Evolutionary conservation across 2,329 filamentous ascomycete species (phyloP), one percentile per base, ranked within the genome.

Genomic region (Eutypa lata): DNA sequence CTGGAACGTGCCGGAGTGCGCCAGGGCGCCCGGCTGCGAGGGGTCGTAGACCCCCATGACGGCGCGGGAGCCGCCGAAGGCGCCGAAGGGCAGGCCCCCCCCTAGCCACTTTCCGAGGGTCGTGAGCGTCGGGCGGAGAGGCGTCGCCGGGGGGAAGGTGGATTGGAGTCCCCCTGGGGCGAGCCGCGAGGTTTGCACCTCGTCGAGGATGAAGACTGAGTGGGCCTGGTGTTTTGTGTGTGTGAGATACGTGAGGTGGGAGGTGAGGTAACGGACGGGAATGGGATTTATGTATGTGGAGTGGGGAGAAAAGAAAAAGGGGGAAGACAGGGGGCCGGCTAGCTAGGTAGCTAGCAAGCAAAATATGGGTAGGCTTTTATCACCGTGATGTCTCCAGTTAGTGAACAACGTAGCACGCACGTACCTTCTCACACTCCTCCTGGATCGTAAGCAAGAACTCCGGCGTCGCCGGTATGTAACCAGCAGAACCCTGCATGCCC

Each of bases 111-210:
- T 89, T 0, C 86, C 86, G 40, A 88, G 67, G 0, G 83, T 85
- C 44, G 79, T 83, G 49, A 89, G 65, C 61, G 89, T 86, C 0
- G 86, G 84, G 2, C 68, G 71, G 7, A 86, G 63, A 2, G 35
- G 35, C 6, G 35, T 38, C 35, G 13, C 6, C 6, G 68, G 72
- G 10, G 42, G 19, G 24, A 72, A 53, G 21, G 69, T 54, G 2
- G 66, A 61, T 6, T 76, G 73, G 3, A 84, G 65, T 0, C 86
- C 84, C 7, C 74, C 69, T 2, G 71, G 71, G 18, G 73, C 68
- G 26, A 88, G 68, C 2, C 86, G 76, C 3, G 81, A 86, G 0
- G 86, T 88, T 79, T 88, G 86, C 6, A 90, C 86, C 68, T 90
- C 87, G 64, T 90, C 87, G 14, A 88, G 71, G 35, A 90, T 83